These are phyloP conservation scores for Graphilbum ipis-grandicollis DNA, from an alignment of 2,329 filamentous ascomycete species.

Conservation along the genomic window DNA sequence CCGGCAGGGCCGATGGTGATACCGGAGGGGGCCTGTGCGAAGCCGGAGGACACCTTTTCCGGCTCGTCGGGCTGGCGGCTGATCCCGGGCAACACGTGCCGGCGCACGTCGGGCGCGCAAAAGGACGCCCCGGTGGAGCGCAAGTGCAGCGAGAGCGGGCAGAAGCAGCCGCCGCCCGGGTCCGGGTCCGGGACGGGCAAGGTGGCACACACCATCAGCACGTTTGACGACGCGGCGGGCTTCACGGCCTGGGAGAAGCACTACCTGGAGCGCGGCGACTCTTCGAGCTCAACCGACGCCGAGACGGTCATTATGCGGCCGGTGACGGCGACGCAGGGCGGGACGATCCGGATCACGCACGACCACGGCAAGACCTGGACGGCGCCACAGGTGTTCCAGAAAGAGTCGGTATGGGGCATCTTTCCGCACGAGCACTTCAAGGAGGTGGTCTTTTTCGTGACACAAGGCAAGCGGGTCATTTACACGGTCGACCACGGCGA, in stretches of 20 bases:
- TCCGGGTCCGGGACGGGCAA: constrained; percentile 49
- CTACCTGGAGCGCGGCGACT: constrained; percentile 65
- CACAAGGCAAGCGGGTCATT: constrained; percentile 44
- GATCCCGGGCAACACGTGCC: constrained; percentile 70
- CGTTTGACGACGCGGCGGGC: constrained; percentile 38
- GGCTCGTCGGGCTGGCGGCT: constrained; percentile 82
- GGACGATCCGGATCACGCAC: constrained; percentile 54
- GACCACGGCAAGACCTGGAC: constrained; percentile 86
- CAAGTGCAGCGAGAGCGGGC: constrained; percentile 50
- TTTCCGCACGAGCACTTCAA: constrained; percentile 66
- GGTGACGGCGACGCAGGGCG: constrained; percentile 30
- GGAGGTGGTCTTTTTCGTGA: constrained; percentile 77
- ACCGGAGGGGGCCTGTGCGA: constrained; percentile 55
- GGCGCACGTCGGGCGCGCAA: constrained; percentile 38
- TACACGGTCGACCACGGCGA: constrained; percentile 71
- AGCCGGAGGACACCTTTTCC: constrained; percentile 51
- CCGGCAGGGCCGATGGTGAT: constrained; percentile 41
- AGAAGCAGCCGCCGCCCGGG: constrained; percentile 31
- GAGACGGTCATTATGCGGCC: constrained; percentile 51
- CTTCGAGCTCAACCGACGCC: constrained; percentile 38
- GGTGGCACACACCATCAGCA: constrained; percentile 19
- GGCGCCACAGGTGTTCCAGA: constrained; percentile 40
- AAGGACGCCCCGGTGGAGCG: constrained; percentile 59
- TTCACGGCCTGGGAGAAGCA: constrained; percentile 34
- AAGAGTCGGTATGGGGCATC: constrained; percentile 52